Conservation (phyloP, 495 filamentous ascomycete genomes). For the Penicillium alfredii region DNA sequence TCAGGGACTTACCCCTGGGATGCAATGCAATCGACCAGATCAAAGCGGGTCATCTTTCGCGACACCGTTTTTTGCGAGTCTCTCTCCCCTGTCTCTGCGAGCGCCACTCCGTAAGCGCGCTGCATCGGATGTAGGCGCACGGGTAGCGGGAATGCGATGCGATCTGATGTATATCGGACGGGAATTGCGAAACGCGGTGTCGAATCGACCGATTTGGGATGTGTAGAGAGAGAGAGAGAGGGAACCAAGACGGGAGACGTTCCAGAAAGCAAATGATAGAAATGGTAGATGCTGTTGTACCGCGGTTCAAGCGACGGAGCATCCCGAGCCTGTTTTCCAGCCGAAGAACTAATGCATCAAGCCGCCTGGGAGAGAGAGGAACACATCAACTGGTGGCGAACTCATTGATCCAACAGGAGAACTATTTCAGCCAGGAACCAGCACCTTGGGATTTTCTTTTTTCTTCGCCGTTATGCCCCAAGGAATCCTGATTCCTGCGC, state of each 20-base stretch:
- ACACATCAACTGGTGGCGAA: slow-evolving; percentile 4
- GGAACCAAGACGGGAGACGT: too few species aligned
- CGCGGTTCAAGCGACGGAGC: too few species aligned
- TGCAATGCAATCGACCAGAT: too few species aligned
- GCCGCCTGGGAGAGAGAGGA: slow-evolving; percentile 21
- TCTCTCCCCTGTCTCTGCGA: background rate
- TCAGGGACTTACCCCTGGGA: too few species aligned
- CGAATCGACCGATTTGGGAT: background rate
- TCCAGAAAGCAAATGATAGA: too few species aligned
- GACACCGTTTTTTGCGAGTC: background rate
- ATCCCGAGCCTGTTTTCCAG: slow-evolving; percentile 18
- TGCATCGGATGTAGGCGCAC: too few species aligned
- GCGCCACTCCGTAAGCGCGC: slow-evolving; percentile 6
- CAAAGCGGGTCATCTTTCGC: background rate
- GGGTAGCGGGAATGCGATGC: too few species aligned
- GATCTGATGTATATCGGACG: too few species aligned
- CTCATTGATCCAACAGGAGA: slow-evolving; percentile 6
- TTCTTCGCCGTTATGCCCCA: slow-evolving; percentile 11
- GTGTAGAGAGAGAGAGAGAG: too few species aligned
- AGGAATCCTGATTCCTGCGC: slow-evolving; percentile 1
- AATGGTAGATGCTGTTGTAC: too few species aligned
- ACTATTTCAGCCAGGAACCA: slow-evolving; percentile 7
- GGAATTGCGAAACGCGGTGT: slow-evolving; percentile 1
- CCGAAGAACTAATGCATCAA: slow-evolving; percentile 31
- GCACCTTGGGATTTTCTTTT: slow-evolving; percentile 13